phyloP scores from a whole-genome alignment of 768 basidiomycete species.

The Lentinula sp. region DNA sequence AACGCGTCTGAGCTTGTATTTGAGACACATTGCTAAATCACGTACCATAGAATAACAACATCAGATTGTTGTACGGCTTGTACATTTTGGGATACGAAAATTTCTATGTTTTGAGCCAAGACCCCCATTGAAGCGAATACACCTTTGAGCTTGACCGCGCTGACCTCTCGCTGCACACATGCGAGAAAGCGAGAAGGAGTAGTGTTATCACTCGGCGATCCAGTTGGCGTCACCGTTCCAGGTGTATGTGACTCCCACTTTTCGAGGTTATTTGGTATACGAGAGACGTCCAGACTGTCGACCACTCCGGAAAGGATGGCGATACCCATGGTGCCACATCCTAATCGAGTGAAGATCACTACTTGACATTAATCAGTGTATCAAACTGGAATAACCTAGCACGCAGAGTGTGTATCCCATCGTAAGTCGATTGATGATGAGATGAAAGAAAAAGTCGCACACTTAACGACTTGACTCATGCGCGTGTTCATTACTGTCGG shows the following conservation, averaged over 20 bases:
- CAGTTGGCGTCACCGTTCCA: slow-evolving; percentile 67
- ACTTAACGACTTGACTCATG: slow-evolving; percentile 20
- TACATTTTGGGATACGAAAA: slow-evolving; percentile 66
- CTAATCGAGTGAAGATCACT: slow-evolving; percentile 29
- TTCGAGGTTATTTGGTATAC: slow-evolving; percentile 15
- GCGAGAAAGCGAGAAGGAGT: slow-evolving; percentile 79
- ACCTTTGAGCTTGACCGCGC: slow-evolving; percentile 55
- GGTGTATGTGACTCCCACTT: slow-evolving; percentile 71
- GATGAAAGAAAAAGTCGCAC: not conserved
- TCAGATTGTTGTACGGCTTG: slow-evolving; percentile 67
- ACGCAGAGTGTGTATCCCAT: slow-evolving; percentile 96
- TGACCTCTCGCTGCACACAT: slow-evolving; percentile 78
- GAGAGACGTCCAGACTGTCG: slow-evolving; percentile 60
- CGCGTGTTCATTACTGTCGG: slow-evolving; percentile 80
- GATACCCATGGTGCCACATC: slow-evolving; percentile 98
- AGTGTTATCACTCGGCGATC: slow-evolving; percentile 50
- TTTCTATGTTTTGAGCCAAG: slow-evolving; percentile 61
- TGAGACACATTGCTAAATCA: not conserved
- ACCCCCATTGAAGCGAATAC: slow-evolving; percentile 51
- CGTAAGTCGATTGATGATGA: slow-evolving; percentile 1
- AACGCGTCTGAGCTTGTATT: not conserved
- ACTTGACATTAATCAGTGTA: slow-evolving; percentile 7
- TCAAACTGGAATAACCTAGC: slow-evolving; percentile 43
- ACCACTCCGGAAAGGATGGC: slow-evolving; percentile 92
- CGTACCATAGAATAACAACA: slow-evolving; percentile 86